Evolutionary conservation across 257 asterid species (phyloP), one percentile per base, ranked within the genome.

Genomic region (Dorcoceras hygrometricum): DNA sequence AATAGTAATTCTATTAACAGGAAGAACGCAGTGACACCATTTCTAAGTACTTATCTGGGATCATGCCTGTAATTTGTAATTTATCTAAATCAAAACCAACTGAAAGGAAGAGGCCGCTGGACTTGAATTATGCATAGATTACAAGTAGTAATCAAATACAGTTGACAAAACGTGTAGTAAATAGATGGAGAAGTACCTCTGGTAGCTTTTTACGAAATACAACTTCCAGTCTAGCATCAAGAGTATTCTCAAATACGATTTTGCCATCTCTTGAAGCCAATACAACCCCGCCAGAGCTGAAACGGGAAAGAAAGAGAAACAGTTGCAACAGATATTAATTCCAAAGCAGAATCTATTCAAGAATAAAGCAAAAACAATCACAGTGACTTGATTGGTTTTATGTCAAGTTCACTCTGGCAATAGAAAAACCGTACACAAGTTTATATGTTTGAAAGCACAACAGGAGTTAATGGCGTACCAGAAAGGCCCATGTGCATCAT

Each of bases 281-380:
- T 48, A 87, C 95, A 36, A 87, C 92, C 4, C 95, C 95, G 61
- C 95, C 95, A 61, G 95, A 80, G 71, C 95, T 87, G 75, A 63
- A 71, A 43, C 5, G 12, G 63, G 51, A 57, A 77, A n/a, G 28
- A 25, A 57, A 19, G 46, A 29, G 61, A 24, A 25, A 28, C 4
- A 28, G 31, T 28, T 28, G 31, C 3, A 28, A 4, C 4, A 28
- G 31, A 28, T 55, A 48, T 34, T 54, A 16, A 5, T 20, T 19
- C 16, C 19, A 32, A 53, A n/a, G 22, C 4, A 23, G 57, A 60
- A 24, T 28, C 31, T 28, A 28, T 28, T 28, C 31, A 28, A 28
- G 31, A 28, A 28, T 28, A 6, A 28, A 28, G 31, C 2, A 4
- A 28, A 34, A 34, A 31, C 19, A 58, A 43, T 16, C 16, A 25